phyloP scores from a whole-genome alignment of 2,329 filamentous ascomycete genomes.

The Cladophialophora bantiana region DNA sequence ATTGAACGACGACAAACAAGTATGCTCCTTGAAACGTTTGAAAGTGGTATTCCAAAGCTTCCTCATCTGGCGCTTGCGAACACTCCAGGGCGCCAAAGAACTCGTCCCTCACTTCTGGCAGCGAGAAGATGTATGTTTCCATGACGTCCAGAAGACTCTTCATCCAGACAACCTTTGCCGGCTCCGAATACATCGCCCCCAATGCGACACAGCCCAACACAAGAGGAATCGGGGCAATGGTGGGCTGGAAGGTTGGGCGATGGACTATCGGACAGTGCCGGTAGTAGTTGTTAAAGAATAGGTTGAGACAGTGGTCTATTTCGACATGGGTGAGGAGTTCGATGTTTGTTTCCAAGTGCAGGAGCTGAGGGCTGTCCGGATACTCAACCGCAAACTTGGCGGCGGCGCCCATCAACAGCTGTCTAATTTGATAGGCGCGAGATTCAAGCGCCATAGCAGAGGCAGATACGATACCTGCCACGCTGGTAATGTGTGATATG shows the following conservation, averaged over 20 bases:
- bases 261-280: constrained; percentile 55
- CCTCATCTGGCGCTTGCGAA: constrained; percentile 36
- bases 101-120: constrained; percentile 44
- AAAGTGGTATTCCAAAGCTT: constrained; percentile 47
- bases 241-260: constrained; percentile 50
- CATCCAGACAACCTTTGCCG: constrained; percentile 30
- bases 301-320: constrained; percentile 37
- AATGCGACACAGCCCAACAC: constrained; percentile 52
- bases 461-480: constrained; percentile 14
- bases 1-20: constrained; percentile 52
- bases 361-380: constrained; percentile 24
- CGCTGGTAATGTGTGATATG: constrained; percentile 22
- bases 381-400: constrained; percentile 21
- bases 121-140: constrained; percentile 45
- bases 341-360: constrained; percentile 24
- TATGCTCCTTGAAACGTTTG: constrained; percentile 54
- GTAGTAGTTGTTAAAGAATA: constrained; percentile 57
- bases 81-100: constrained; percentile 51
- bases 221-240: constrained; percentile 48
- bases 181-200: constrained; percentile 54
- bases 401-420: constrained; percentile 27
- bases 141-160: constrained; percentile 43
- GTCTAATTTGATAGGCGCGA: constrained; percentile 32
- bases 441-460: constrained; percentile 31
- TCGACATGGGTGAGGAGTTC: constrained; percentile 45